Conservation (phyloP, 2,329 filamentous ascomycete species). For the Didymosphaeria variabile region DNA sequence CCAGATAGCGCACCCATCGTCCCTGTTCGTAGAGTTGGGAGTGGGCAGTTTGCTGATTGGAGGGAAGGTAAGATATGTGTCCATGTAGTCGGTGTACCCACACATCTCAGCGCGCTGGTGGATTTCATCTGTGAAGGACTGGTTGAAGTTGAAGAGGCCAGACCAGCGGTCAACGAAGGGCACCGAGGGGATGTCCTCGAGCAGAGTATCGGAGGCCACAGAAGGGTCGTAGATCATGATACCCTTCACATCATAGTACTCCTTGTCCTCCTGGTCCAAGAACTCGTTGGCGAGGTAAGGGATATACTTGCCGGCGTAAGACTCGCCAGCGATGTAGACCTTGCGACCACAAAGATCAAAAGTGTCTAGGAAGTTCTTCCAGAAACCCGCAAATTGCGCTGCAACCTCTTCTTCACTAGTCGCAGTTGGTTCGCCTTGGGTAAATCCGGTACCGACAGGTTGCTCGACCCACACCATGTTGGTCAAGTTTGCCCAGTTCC, state of each 20-base stretch:
- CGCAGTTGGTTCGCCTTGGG: slow-evolving; percentile 70
- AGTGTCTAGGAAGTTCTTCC: slow-evolving; percentile 77
- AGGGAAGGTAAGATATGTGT: slow-evolving; percentile 73
- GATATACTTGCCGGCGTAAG: slow-evolving; percentile 70
- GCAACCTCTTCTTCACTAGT: slow-evolving; percentile 73
- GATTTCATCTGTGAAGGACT: slow-evolving; percentile 63
- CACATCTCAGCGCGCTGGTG: slow-evolving; percentile 64
- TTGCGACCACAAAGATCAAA: slow-evolving; percentile 73
- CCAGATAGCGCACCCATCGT: slow-evolving; percentile 67
- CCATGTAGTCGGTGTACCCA: slow-evolving; percentile 68
- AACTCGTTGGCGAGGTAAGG: slow-evolving; percentile 79
- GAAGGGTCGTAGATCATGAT: slow-evolving; percentile 78
- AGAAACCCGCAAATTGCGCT: slow-evolving; percentile 78
- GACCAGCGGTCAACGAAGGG: slow-evolving; percentile 69
- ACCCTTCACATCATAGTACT: slow-evolving; percentile 73
- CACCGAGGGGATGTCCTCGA: slow-evolving; percentile 63
- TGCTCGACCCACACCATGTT: slow-evolving; percentile 82
- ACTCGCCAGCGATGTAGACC: slow-evolving; percentile 78
- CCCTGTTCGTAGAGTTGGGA: slow-evolving; percentile 55
- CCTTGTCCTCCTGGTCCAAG: slow-evolving; percentile 71
- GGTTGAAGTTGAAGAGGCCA: slow-evolving; percentile 70
- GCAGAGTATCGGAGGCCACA: slow-evolving; percentile 63
- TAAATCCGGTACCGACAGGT: slow-evolving; percentile 73
- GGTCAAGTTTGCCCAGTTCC: slow-evolving; percentile 68
- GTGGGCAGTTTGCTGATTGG: slow-evolving; percentile 68